Evolutionary conservation across 2,329 filamentous ascomycete species (phyloP).

Genomic region (Magnaporthales sp.): DNA sequence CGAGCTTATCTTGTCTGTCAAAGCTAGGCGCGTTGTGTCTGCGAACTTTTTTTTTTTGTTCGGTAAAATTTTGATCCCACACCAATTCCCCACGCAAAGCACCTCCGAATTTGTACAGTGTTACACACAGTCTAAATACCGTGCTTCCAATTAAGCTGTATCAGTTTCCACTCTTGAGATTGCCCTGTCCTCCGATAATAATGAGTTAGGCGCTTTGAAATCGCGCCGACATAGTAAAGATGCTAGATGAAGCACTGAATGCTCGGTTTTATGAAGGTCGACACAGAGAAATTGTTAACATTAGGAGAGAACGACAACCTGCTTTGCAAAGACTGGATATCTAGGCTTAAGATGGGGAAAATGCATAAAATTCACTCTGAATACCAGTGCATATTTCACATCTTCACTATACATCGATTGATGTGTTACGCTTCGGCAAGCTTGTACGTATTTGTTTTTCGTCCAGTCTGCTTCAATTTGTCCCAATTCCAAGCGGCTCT

Average conservation of each 20-base stretch:
- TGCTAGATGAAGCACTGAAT: background rate
- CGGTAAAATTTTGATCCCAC: slow-evolving; percentile 5
- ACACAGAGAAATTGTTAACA: background rate
- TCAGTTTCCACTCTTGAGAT: background rate
- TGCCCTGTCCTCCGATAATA: background rate
- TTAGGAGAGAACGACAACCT: background rate
- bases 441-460: background rate
- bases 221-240: background rate
- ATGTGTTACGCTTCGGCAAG: background rate
- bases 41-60: slow-evolving; percentile 2
- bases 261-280: background rate
- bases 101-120: background rate
- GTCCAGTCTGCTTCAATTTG: background rate
- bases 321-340: background rate
- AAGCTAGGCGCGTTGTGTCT: background rate
- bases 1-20: background rate
- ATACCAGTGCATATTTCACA: background rate
- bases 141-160: background rate
- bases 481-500: background rate
- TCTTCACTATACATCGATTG: background rate
- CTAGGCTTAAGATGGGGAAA: background rate
- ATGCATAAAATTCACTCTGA: background rate
- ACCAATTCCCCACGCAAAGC: background rate
- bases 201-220: too few species aligned
- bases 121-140: background rate